Percentiles rank a stretch among this genome's conserved stretches.
Conservation (phyloP, 1,139 yeast genomes). For the Hyphopichia wangnamkhiaoensis region DNA sequence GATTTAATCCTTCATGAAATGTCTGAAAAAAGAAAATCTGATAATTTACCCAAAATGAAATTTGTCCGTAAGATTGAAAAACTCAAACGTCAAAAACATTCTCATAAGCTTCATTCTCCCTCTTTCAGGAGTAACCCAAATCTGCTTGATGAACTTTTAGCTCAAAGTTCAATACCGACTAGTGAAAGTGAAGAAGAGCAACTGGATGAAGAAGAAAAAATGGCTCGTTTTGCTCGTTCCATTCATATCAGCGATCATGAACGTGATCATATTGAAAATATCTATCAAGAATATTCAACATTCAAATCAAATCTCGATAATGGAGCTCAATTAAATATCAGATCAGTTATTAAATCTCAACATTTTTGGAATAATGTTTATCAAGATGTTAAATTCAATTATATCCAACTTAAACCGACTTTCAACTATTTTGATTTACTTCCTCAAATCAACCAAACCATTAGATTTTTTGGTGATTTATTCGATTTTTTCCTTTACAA, state of each 20-base stretch:
- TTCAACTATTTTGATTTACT: conserved; percentile 26
- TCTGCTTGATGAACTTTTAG: neutral
- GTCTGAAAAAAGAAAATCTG: conserved; percentile 7
- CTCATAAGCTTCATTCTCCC: no score
- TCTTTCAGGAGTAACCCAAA: no score
- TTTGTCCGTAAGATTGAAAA: conserved; percentile 17
- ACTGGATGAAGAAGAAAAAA: conserved; percentile 9
- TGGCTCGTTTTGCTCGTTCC: conserved; percentile 7
- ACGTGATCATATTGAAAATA: conserved; percentile 1
- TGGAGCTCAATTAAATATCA: conserved; percentile 2
- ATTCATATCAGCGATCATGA: neutral
- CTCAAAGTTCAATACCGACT: conserved; percentile 3
- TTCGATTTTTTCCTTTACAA: conserved; percentile 31
- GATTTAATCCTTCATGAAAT: conserved; percentile 9
- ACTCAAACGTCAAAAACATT: conserved; percentile 6
- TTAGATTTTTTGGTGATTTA: conserved; percentile 27
- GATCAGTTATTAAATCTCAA: conserved; percentile 18
- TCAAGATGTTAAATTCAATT: conserved; percentile 32
- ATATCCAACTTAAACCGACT: conserved; percentile 18
- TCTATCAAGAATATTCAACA: conserved; percentile 5
- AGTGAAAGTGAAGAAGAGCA: conserved; percentile 6
- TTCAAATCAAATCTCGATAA: conserved; percentile 3
- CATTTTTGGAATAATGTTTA: conserved; percentile 37
- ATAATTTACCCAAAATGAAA: conserved; percentile 14
- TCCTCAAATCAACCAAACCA: conserved; percentile 29